Percentiles rank a stretch among this genome's conserved stretches.
These are phyloP conservation scores for Passalora sequoiae DNA, from an alignment of 2,329 filamentous ascomycete species.

Conservation along the genomic window DNA sequence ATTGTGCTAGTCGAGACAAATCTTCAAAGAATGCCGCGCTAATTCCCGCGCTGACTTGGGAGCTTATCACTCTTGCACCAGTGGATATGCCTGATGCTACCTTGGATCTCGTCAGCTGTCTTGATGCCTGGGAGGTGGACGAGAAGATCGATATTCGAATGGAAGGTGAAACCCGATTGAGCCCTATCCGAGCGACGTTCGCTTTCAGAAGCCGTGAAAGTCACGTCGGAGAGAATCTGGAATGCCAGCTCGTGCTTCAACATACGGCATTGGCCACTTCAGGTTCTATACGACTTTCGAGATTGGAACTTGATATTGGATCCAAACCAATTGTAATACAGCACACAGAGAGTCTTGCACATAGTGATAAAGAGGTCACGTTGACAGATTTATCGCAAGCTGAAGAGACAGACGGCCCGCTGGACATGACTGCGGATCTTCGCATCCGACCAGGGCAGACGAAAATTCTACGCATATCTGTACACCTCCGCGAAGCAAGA, in stretches of 20 bases:
- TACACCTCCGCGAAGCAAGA: slow-evolving; percentile 77
- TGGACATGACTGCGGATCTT: slow-evolving; percentile 14
- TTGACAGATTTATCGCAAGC: slow-evolving; percentile 5
- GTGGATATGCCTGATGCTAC: slow-evolving; percentile 5
- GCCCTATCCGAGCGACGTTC: slow-evolving; percentile 47
- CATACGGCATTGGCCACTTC: slow-evolving; percentile 38
- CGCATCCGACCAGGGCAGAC: slow-evolving; percentile 7
- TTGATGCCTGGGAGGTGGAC: slow-evolving; percentile 14
- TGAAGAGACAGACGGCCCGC: slow-evolving; percentile 13
- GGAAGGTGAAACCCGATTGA: slow-evolving; percentile 20
- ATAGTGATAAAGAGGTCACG: background rate
- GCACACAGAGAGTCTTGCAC: slow-evolving; percentile 9
- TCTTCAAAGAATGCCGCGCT: slow-evolving; percentile 40
- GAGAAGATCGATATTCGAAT: slow-evolving; percentile 16
- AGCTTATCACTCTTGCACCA: slow-evolving; percentile 39
- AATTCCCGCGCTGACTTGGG: slow-evolving; percentile 53
- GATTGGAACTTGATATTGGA: slow-evolving; percentile 19
- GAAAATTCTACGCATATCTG: slow-evolving; percentile 61
- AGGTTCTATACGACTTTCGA: slow-evolving; percentile 18
- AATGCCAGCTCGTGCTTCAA: slow-evolving; percentile 51
- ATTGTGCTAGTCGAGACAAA: slow-evolving; percentile 41
- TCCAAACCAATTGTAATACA: slow-evolving; percentile 14
- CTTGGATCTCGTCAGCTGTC: slow-evolving; percentile 16
- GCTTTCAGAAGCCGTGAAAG: slow-evolving; percentile 52
- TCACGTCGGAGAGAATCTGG: slow-evolving; percentile 55